These are phyloP conservation scores for Chlamydomonas sp. DNA, from an alignment of 139 green algal species.

Conservation along the genomic window DNA sequence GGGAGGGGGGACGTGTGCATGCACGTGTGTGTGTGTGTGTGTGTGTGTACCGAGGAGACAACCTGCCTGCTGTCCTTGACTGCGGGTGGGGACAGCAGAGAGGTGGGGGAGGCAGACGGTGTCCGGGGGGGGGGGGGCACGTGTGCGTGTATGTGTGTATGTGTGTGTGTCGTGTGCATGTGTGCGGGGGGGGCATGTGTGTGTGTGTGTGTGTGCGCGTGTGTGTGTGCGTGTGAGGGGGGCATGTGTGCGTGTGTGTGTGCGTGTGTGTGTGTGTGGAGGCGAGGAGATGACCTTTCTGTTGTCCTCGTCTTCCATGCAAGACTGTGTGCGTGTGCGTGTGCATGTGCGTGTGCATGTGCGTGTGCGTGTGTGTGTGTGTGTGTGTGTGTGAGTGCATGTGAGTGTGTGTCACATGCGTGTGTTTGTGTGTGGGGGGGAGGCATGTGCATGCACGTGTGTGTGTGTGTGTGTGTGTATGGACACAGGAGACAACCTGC, in stretches of 20 bases:
- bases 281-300: constrained; percentile 49
- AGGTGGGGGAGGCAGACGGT: background rate
- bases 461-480: background rate
- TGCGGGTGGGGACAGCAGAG: background rate
- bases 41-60: background rate
- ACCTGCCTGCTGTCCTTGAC: background rate
- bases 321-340: background rate
- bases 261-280: too few species aligned
- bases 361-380: constrained; percentile 5
- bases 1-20: too few species aligned
- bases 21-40: background rate
- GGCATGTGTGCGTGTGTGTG: too few species aligned
- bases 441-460: background rate
- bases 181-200: too few species aligned
- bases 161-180: too few species aligned
- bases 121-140: too few species aligned
- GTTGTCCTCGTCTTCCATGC: constrained; percentile 63
- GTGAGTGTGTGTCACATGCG: background rate
- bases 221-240: too few species aligned
- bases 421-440: background rate
- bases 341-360: background rate
- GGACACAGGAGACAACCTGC: background rate
- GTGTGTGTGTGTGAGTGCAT: constrained; percentile 1
- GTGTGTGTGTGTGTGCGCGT: too few species aligned
- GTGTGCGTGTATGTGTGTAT: too few species aligned